Conservation (phyloP, 164 flowering plant species). For the Paratinospora sagittata region DNA sequence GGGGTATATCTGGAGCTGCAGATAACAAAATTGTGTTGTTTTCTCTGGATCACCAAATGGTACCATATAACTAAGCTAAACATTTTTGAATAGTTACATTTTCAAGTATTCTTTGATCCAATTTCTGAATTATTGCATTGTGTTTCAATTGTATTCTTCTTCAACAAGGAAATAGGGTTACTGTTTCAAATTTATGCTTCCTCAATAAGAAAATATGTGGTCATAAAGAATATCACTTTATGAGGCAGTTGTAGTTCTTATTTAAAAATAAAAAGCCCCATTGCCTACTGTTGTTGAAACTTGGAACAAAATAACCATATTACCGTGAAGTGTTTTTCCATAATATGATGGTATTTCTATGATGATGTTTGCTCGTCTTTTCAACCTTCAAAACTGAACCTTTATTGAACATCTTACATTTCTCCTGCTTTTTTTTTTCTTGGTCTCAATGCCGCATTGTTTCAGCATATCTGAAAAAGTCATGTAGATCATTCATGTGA, state of each 20-base stretch:
- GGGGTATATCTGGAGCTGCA: constrained; percentile 84
- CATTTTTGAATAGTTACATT: background rate
- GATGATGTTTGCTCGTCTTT: too few species aligned
- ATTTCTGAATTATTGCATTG: background rate
- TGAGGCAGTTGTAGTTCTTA: background rate
- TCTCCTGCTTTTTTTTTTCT: too few species aligned
- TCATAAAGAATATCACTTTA: too few species aligned
- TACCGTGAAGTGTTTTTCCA: background rate
- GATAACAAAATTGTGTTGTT: constrained; percentile 68
- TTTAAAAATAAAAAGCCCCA: background rate
- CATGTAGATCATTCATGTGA: too few species aligned
- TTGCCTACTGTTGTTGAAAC: background rate
- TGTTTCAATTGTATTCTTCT: background rate
- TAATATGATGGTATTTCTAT: too few species aligned
- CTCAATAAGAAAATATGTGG: background rate
- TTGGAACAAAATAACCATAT: background rate
- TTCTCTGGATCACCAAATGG: constrained; percentile 56
- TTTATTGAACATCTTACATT: too few species aligned
- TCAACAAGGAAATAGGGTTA: background rate
- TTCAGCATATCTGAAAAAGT: too few species aligned
- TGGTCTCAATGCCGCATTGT: too few species aligned
- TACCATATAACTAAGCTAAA: constrained; percentile 16
- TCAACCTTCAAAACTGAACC: too few species aligned
- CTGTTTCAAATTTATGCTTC: background rate
- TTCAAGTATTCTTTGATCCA: too few species aligned